Evolutionary conservation across 371 early-diverging fungal genomes (phyloP), one percentile per base, ranked within the genome.

Genomic region (Saksenaea oblongispora): DNA sequence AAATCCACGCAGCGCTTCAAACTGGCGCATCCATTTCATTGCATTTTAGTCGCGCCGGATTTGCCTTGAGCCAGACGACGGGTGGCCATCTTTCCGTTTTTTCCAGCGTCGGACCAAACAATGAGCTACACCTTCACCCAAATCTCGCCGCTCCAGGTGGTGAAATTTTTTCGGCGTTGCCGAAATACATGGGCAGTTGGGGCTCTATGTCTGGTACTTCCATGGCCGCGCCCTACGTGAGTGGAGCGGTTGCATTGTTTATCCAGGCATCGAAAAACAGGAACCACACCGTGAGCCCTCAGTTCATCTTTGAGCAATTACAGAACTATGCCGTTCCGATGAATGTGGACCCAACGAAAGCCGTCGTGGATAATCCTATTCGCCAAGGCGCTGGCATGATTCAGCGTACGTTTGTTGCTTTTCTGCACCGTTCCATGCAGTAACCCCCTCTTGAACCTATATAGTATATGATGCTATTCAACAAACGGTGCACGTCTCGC

Each of bases 361-460:
- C 27, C 34, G 13, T 57, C 4, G 68, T 69, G 37, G 67, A 82
- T 8, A 77, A 79, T 60, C 76, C 82, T 41, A 71, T 69, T 31
- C 62, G 73, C 22, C 90, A 93, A 70, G 95, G 95, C 15, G 84
- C 91, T 51, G 95, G 95, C 13, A 71, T 95, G 18, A 70, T 95
- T 56, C 85, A 93, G 73, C 69, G 80, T 76, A 71, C 65, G 41
- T n/a, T 24, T 11, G 8, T 4, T 31, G 31, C 7, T 37, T 39
- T n/a, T n/a, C n/a, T n/a, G n/a, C n/a, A n/a, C n/a, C n/a, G n/a
- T n/a, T n/a, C n/a, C n/a, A n/a, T n/a, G n/a, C n/a, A n/a, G n/a
- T n/a, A n/a, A n/a, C n/a, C n/a, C n/a, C n/a, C n/a, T n/a, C n/a
- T n/a, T n/a, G n/a, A n/a, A n/a, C n/a, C n/a, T 39, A 31, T 1